These are phyloP conservation scores for Paxillus involutus DNA, from an alignment of 768 basidiomycete genomes.

Conservation along the genomic window DNA sequence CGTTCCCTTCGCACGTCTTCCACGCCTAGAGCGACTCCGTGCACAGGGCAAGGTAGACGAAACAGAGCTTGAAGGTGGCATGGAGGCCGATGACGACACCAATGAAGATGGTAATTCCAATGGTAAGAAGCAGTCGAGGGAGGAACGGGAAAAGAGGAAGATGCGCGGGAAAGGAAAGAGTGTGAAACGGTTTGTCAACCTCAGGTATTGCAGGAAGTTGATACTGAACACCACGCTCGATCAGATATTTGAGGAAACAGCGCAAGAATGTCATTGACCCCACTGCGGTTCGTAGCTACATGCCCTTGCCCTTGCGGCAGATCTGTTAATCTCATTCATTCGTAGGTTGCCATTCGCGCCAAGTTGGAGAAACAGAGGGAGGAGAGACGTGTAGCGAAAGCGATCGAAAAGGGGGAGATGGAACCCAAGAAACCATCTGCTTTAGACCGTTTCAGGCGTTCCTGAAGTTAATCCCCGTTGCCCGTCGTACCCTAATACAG, in stretches of 20 bases:
- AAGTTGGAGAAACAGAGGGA: slow-evolving; percentile 62
- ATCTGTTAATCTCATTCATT: background rate
- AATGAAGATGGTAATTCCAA: slow-evolving; percentile 38
- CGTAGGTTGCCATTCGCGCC: slow-evolving; percentile 59
- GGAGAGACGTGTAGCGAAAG: slow-evolving; percentile 37
- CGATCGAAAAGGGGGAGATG: slow-evolving; percentile 32
- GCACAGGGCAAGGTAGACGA: slow-evolving; percentile 73
- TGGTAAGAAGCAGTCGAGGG: slow-evolving; percentile 23
- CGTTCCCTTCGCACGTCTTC: slow-evolving; percentile 68
- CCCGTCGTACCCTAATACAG: no score
- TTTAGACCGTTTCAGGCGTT: slow-evolving; percentile 34
- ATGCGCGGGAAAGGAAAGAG: slow-evolving; percentile 89
- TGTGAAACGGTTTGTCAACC: slow-evolving; percentile 60
- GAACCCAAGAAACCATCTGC: slow-evolving; percentile 33
- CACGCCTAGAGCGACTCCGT: slow-evolving; percentile 64
- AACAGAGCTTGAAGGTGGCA: slow-evolving; percentile 46
- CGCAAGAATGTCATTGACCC: slow-evolving; percentile 95
- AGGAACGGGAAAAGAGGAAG: slow-evolving; percentile 61
- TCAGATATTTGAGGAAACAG: slow-evolving; percentile 79
- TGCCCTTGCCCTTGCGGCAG: background rate
- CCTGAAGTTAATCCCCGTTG: slow-evolving; percentile 11
- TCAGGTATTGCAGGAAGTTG: background rate
- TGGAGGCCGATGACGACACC: slow-evolving; percentile 31
- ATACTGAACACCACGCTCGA: background rate
- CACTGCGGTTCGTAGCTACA: slow-evolving; percentile 47